Evolutionary conservation across 768 basidiomycete species (phyloP), one percentile per base, ranked within the genome.

Genomic region (Leucocoprinus leucothites): DNA sequence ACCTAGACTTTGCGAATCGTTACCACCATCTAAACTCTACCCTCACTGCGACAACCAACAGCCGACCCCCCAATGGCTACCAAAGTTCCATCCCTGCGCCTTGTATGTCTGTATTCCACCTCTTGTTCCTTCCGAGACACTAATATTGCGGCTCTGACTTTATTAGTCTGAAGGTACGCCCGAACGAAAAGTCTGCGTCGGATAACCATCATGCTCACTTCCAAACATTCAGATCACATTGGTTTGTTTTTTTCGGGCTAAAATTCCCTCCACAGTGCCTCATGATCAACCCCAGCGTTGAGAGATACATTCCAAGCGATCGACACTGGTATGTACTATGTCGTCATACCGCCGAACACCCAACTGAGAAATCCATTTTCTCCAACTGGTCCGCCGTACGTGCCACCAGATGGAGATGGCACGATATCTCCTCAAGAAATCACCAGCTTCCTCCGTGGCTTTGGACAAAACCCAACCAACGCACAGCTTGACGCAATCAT

Each of bases 241-340:
- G 54, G 54, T 56, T 43, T 48, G 54, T 56, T 34, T 35, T 28
- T 45, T 11, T 14, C 9, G 9, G 9, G 5, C 1, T 21, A 3
- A 40, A 14, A 34, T 22, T n/a, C 13, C 34, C 21, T 38, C 14
- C 14, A 31, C 38, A 8, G 16, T 8, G 38, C 31, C 38, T 38
- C 14, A 38, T 38, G 16, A 3, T n/a, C 7, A 3, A 38, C 16
- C 5, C 3, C 16, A 13, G 38, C 38, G 38, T 38, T 38, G 16
- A 92, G 90, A 78, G 91, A 93, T 75, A 90, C 91, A 41, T 93
- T 94, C 75, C 87, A 89, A 49, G 79, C 93, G 14, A 92, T 94
- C 66, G 89, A 91, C 74, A 89, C 87, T 70, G 86, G 89, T 90
- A 57, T 55, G 77, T 72, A 38, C 21, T 45, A 31, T 47, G 49